These are phyloP conservation scores for Cryptococcus floricola DNA, from an alignment of 1,284 basidiomycete genomes.

Conservation along the genomic window DNA sequence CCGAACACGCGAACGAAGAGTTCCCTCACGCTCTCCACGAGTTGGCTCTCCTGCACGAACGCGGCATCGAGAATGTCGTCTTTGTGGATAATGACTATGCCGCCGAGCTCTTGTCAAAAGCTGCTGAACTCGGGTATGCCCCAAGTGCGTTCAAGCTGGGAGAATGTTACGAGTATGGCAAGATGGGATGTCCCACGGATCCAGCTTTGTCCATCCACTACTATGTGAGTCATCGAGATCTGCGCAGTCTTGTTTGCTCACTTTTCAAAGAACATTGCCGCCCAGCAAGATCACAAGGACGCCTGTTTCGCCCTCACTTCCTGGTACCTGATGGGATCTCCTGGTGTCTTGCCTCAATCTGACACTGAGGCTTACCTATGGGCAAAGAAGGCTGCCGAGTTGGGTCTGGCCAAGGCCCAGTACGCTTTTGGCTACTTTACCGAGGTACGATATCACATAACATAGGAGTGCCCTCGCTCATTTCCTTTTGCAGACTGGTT, in stretches of 20 bases:
- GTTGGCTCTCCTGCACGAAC: slow-evolving; percentile 87
- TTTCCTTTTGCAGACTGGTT: slow-evolving; percentile 58
- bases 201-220: slow-evolving; percentile 96
- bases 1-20: slow-evolving; percentile 88
- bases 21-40: slow-evolving; percentile 97
- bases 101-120: slow-evolving; percentile 88
- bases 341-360: slow-evolving; percentile 93
- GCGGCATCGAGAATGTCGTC: slow-evolving; percentile 92
- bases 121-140: slow-evolving; percentile 91
- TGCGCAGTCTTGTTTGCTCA: neutral
- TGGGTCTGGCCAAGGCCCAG: slow-evolving; percentile 88
- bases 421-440: slow-evolving; percentile 97
- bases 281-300: slow-evolving; percentile 93
- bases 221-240: slow-evolving; percentile 65
- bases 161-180: slow-evolving; percentile 98
- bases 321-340: slow-evolving; percentile 98
- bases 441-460: slow-evolving; percentile 55
- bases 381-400: slow-evolving; percentile 89
- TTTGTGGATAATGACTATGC: slow-evolving; percentile 96
- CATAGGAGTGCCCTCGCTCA: neutral
- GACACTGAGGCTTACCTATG: slow-evolving; percentile 97
- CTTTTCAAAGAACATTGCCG: slow-evolving; percentile 79
- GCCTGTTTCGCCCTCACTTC: slow-evolving; percentile 97
- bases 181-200: slow-evolving; percentile 98
- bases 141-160: slow-evolving; percentile 93